Conservation (phyloP, 148 eudicot species). For the Suaeda aralocaspica region DNA sequence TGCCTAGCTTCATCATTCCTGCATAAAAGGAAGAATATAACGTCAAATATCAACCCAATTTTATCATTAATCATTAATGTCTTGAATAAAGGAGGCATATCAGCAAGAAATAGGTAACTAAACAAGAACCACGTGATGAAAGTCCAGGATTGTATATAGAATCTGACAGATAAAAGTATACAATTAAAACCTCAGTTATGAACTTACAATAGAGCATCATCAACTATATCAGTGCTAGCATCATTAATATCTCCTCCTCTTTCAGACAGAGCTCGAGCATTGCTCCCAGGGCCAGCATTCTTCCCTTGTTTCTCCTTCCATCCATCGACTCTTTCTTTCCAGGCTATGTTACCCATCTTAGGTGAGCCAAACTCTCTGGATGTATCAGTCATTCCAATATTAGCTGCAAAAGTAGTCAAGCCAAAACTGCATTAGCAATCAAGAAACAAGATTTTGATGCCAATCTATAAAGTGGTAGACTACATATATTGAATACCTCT, state of each 20-base stretch:
- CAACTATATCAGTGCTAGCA: conserved; percentile 41
- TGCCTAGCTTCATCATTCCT: conserved; percentile 94
- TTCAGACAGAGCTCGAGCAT: conserved; percentile 42
- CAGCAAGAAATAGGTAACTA: not conserved
- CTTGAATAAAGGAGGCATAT: not conserved
- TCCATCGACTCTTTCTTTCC: conserved; percentile 46
- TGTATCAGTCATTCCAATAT: conserved; percentile 23
- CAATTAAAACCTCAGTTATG: not conserved
- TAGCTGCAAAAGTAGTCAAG: conserved; percentile 25
- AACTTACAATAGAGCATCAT: conserved; percentile 37
- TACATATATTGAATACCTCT: not conserved
- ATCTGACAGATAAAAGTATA: not conserved
- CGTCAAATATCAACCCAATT: not conserved
- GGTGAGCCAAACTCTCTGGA: conserved; percentile 47
- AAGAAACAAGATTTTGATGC: not conserved
- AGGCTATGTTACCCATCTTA: conserved; percentile 38
- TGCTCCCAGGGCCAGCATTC: conserved; percentile 32
- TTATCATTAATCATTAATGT: not conserved
- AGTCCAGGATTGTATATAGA: not conserved
- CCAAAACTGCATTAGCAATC: not conserved
- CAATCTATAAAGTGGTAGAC: not conserved
- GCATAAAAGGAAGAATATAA: conserved; percentile 19
- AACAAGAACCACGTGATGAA: not conserved
- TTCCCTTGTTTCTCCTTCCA: conserved; percentile 43
- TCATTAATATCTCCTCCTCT: conserved; percentile 39